phyloP scores from a whole-genome alignment of 495 filamentous ascomycete species.

The Lophium mytilinum region DNA sequence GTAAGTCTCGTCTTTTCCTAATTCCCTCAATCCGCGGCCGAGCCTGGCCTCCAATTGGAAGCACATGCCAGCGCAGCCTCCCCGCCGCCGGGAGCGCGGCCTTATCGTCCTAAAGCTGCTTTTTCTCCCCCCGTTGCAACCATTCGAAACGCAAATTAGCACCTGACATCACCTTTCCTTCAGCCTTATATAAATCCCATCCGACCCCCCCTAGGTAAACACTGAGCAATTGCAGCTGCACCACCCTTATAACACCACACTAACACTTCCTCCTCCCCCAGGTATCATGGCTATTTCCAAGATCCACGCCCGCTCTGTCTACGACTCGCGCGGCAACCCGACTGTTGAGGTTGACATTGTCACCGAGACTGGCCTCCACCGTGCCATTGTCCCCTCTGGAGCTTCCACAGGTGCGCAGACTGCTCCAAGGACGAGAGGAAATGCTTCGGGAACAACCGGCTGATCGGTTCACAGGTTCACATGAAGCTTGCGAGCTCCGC shows the following conservation, averaged over 20 bases:
- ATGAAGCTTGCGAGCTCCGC: constrained; percentile 97
- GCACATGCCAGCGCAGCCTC: constrained; percentile 8
- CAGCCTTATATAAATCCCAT: constrained; percentile 7
- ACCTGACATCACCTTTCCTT: constrained; percentile 19
- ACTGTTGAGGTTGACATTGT: constrained; percentile 94
- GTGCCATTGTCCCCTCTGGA: constrained; percentile 96
- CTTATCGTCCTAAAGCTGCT: constrained; percentile 19
- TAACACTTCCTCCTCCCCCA: constrained; percentile 11
- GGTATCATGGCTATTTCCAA: constrained; percentile 87
- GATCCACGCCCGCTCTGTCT: constrained; percentile 97
- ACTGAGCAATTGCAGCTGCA: constrained; percentile 7
- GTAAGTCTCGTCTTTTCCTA: constrained; percentile 21
- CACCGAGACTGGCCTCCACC: constrained; percentile 93
- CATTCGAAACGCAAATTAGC: not conserved
- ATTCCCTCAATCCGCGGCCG: constrained; percentile 27
- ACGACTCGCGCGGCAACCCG: constrained; percentile 98
- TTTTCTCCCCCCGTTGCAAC: constrained; percentile 16
- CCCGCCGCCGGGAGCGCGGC: constrained; percentile 1
- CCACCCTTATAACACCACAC: not conserved
- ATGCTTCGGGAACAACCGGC: constrained; percentile 9
- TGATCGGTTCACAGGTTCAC: constrained; percentile 58
- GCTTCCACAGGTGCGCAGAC: constrained; percentile 75
- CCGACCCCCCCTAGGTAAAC: not conserved
- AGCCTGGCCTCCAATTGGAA: not conserved
- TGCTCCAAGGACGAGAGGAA: not conserved